phyloP scores from a whole-genome alignment of 2,329 filamentous ascomycete species.

The Sporothrix luriei region DNA sequence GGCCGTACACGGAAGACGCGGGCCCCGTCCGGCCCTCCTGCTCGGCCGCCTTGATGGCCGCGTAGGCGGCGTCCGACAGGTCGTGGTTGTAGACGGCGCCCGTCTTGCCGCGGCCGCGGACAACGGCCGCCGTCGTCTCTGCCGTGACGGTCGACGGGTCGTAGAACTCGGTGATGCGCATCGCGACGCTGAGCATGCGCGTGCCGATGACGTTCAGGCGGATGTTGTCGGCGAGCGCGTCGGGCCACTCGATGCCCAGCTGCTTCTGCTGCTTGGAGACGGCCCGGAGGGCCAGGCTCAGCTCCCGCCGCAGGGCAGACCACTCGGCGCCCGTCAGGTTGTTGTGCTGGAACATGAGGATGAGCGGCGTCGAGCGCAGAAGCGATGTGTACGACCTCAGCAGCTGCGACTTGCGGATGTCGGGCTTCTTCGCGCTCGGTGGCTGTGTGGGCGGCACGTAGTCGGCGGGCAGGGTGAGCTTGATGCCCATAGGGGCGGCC shows the following conservation, averaged over 20 bases:
- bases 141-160: constrained; percentile 51
- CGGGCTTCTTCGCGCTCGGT: constrained; percentile 80
- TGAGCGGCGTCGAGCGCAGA: constrained; percentile 79
- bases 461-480: constrained; percentile 49
- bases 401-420: constrained; percentile 88
- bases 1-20: constrained; percentile 51
- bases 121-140: constrained; percentile 29
- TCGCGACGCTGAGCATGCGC: constrained; percentile 81
- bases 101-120: constrained; percentile 40
- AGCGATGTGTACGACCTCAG: constrained; percentile 83
- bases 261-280: constrained; percentile 42
- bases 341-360: constrained; percentile 78
- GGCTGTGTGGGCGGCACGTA: constrained; percentile 72
- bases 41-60: constrained; percentile 40
- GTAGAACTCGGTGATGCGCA: constrained; percentile 85
- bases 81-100: constrained; percentile 54
- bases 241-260: constrained; percentile 37
- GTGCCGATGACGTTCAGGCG: constrained; percentile 85
- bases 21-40: constrained; percentile 41
- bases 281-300: constrained; percentile 53
- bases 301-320: constrained; percentile 70
- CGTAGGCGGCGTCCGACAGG: constrained; percentile 57
- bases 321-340: constrained; percentile 73
- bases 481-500: not conserved
- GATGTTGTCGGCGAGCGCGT: constrained; percentile 61